A percentile compares a stretch with the other conserved stretches of the same genome.
Conservation (phyloP, 1,284 basidiomycete species). For the Tilletia indica region DNA sequence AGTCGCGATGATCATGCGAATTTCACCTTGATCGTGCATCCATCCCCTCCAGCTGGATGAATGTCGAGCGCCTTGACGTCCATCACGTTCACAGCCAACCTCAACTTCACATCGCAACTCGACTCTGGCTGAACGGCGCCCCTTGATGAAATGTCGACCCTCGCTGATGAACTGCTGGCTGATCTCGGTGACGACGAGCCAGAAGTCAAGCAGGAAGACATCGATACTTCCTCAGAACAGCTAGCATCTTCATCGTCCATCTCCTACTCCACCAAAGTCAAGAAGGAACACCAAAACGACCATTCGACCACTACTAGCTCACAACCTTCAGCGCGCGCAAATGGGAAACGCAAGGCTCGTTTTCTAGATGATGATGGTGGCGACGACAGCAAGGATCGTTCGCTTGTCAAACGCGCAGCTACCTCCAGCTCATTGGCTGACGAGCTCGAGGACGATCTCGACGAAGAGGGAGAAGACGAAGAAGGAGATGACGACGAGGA, state of each 20-base stretch:
- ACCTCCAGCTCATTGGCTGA: constrained; percentile 18
- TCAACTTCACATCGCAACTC: no score
- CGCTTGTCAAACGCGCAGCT: constrained; percentile 7
- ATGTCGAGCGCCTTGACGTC: no score
- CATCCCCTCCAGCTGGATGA: no score
- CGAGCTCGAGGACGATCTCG: constrained; percentile 28
- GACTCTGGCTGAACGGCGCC: no score
- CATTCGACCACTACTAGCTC: constrained; percentile 56
- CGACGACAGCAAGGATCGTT: constrained; percentile 53
- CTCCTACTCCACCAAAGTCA: background rate
- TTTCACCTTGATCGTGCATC: no score
- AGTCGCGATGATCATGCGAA: no score
- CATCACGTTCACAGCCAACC: no score
- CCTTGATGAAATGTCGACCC: constrained; percentile 52
- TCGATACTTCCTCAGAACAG: background rate
- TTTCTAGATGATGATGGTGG: constrained; percentile 61
- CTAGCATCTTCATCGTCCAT: no score
- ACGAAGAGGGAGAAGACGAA: constrained; percentile 35
- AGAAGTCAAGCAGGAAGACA: constrained; percentile 59
- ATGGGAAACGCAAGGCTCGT: constrained; percentile 50
- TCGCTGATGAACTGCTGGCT: constrained; percentile 82
- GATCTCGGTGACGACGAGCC: constrained; percentile 64
- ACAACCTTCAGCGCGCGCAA: constrained; percentile 42
- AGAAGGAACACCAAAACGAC: constrained; percentile 31
- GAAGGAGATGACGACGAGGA: constrained; percentile 33